Conservation (phyloP, 257 asterid genomes). For the Scutellaria minor region DNA sequence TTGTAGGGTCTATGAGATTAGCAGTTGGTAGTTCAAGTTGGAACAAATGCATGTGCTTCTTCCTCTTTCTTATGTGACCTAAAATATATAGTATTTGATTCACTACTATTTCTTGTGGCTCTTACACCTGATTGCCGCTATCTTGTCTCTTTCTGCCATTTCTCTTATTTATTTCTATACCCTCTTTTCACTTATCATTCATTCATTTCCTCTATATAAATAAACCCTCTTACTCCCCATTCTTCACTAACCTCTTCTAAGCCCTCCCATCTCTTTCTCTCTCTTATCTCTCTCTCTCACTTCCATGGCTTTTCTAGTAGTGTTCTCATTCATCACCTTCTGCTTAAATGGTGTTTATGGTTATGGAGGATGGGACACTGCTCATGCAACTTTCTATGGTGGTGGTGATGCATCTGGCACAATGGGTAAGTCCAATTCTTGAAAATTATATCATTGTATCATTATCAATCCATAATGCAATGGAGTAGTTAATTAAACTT, state of each 20-base stretch:
- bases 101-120: constrained; percentile 46
- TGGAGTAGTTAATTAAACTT: too few species aligned
- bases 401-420: constrained; percentile 69
- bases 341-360: constrained; percentile 35
- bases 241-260: constrained; percentile 23
- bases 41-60: constrained; percentile 77
- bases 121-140: constrained; percentile 37
- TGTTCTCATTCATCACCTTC: constrained; percentile 37
- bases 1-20: constrained; percentile 57
- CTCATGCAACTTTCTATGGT: constrained; percentile 63
- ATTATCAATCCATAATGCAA: too few species aligned
- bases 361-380: constrained; percentile 58
- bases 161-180: neutral
- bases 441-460: neutral
- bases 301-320: constrained; percentile 37
- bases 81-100: constrained; percentile 27
- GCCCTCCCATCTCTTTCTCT: neutral
- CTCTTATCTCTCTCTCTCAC: neutral
- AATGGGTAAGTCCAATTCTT: constrained; percentile 46
- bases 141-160: constrained; percentile 54
- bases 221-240: constrained; percentile 34
- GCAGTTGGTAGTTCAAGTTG: constrained; percentile 74
- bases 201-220: constrained; percentile 49
- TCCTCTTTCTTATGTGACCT: constrained; percentile 40
- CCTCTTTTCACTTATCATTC: neutral